These are phyloP conservation scores for Salvia sclarea DNA, from an alignment of 305 asterid species.

Conservation along the genomic window DNA sequence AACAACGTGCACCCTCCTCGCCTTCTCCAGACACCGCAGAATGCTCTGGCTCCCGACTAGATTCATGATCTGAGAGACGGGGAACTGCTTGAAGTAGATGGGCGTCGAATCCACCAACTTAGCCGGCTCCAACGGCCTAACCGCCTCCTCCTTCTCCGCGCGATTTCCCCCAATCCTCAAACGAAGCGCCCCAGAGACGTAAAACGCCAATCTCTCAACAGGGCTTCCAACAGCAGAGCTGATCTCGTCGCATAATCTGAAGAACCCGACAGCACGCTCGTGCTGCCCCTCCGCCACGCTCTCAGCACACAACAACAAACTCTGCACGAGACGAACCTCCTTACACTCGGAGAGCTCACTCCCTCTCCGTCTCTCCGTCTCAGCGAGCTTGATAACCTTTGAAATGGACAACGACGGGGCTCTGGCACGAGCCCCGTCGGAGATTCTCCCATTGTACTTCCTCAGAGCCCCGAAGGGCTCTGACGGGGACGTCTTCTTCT, in stretches of 20 bases:
- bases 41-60: slow-evolving; percentile 28
- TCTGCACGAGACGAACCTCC: slow-evolving; percentile 42
- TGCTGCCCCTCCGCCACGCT: slow-evolving; percentile 40
- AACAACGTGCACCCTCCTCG: slow-evolving; percentile 22
- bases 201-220: slow-evolving; percentile 44
- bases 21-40: not conserved
- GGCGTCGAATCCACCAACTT: not conserved
- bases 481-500: not conserved
- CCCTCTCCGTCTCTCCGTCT: slow-evolving; percentile 39
- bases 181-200: slow-evolving; percentile 52
- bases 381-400: slow-evolving; percentile 42
- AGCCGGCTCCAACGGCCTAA: not conserved
- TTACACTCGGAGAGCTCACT: slow-evolving; percentile 27
- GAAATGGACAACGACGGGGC: slow-evolving; percentile 19
- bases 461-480: slow-evolving; percentile 38
- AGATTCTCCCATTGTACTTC: slow-evolving; percentile 31
- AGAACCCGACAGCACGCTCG: slow-evolving; percentile 31
- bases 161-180: slow-evolving; percentile 41
- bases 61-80: slow-evolving; percentile 25
- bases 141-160: not conserved
- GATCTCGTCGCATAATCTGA: slow-evolving; percentile 35
- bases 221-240: slow-evolving; percentile 32
- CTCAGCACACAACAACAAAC: slow-evolving; percentile 46
- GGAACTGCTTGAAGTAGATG: slow-evolving; percentile 11
- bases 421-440: not conserved